These are phyloP conservation scores for Malassezia globosa DNA, from an alignment of 1,284 basidiomycete genomes.

Conservation along the genomic window DNA sequence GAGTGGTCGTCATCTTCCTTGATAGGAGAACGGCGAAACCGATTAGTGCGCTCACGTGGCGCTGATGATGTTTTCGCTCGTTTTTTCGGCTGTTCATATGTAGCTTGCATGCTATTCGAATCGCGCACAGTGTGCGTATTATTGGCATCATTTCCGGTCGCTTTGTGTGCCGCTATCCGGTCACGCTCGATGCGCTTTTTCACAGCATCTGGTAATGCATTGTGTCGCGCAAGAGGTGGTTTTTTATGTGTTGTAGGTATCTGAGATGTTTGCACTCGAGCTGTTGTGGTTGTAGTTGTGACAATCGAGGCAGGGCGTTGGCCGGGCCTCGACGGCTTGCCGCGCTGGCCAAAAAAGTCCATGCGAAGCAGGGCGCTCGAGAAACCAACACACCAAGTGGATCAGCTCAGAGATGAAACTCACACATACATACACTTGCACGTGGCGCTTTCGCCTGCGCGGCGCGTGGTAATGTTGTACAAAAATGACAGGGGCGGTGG, in stretches of 20 bases:
- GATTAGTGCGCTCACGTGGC: not conserved
- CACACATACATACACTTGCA: too few relatives aligned
- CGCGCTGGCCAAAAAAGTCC: constrained; percentile 17
- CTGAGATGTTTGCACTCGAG: not conserved
- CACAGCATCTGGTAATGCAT: constrained; percentile 11
- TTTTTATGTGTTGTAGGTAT: too few relatives aligned
- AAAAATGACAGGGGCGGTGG: too few relatives aligned
- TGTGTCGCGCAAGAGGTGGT: not conserved
- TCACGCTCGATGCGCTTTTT: constrained; percentile 8
- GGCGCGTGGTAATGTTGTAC: too few relatives aligned
- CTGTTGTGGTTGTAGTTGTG: not conserved
- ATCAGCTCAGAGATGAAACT: too few relatives aligned
- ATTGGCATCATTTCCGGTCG: too few relatives aligned
- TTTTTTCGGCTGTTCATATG: not conserved
- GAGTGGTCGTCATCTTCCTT: not conserved
- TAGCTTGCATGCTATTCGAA: not conserved
- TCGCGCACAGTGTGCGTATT: not conserved
- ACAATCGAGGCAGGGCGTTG: not conserved
- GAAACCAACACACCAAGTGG: too few relatives aligned
- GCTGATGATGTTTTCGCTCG: not conserved
- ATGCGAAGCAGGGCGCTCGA: not conserved
- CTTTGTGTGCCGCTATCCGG: not conserved
- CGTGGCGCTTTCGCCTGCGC: too few relatives aligned
- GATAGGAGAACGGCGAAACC: not conserved
- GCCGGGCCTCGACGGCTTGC: not conserved